Evolutionary conservation across 805 yeast species (phyloP), one percentile per base, ranked within the genome.

Genomic region (Saturnispora zaruensis): DNA sequence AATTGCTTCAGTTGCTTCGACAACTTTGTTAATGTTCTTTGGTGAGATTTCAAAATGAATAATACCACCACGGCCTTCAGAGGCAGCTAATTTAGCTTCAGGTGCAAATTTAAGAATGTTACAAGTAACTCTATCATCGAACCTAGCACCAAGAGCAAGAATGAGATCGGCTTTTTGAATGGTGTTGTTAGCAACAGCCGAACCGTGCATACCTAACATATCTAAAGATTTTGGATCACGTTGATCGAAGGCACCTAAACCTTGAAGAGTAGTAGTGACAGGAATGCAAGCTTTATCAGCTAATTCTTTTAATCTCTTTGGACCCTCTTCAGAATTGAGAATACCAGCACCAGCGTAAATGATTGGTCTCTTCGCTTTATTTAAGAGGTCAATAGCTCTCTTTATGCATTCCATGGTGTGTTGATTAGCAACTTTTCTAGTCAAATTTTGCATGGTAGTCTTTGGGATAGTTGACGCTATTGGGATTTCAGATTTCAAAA

Each of bases 201-300:
- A 77, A 57, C 99, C 99, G 70, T 93, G 99, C 99, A 93, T 93
- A 61, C 99, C 99, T 58, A 93, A 78, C 95, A 93, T 88, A 68
- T 91, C 96, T 57, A 93, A 71, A 24, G 96, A 84, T 68, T 89
- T 88, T 56, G 82, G 82, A 69, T 90, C 96, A 55, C 75, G 78
- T 73, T 93, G 98, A 70, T 93, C 96, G 62, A 83, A 93, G 7
- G 95, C 86, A 59, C 99, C 99, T 56, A 93, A 76, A 51, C 86
- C 97, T 70, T 90, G 98, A 51, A 93, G 67, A 47, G 97, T 86
- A 25, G 98, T 93, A 42, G 99, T 91, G 54, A 93, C 99, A 32
- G 99, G 99, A 55, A 93, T 91, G 63, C 78, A 75, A 25, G 96
- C 96, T 71, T 84, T 85, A 53, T 89, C 96, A 56, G 96, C 82